Conservation (phyloP, 2,329 filamentous ascomycete genomes). For the Neoarthrinium moseri region DNA sequence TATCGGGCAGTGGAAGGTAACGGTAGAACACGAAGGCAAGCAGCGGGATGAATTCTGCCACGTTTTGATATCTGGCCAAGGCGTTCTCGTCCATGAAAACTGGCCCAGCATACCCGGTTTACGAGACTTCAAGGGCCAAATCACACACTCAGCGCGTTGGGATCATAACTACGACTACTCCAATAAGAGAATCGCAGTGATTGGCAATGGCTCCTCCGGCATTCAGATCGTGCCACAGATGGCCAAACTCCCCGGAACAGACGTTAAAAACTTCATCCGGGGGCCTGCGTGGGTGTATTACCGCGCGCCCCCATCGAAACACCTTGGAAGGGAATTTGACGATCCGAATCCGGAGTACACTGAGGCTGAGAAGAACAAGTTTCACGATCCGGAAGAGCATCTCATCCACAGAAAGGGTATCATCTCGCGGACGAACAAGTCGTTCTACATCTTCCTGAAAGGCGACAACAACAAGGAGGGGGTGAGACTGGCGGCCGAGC, state of each 20-base stretch:
- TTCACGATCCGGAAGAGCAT: slow-evolving; percentile 52
- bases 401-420: slow-evolving; percentile 43
- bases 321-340: slow-evolving; percentile 24
- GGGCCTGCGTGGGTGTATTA: slow-evolving; percentile 34
- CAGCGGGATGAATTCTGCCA: slow-evolving; percentile 8
- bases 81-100: slow-evolving; percentile 14
- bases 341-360: slow-evolving; percentile 27
- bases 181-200: slow-evolving; percentile 8
- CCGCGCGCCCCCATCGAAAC: slow-evolving; percentile 29
- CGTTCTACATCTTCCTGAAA: slow-evolving; percentile 36
- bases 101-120: slow-evolving; percentile 22
- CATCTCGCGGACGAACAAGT: slow-evolving; percentile 22
- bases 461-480: slow-evolving; percentile 23
- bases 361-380: slow-evolving; percentile 42
- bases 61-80: slow-evolving; percentile 5
- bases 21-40: slow-evolving; percentile 13
- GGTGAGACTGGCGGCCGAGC: slow-evolving; percentile 41
- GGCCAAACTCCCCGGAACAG: slow-evolving; percentile 24
- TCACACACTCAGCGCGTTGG: slow-evolving; percentile 23
- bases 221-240: slow-evolving; percentile 4
- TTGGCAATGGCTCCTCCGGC: slow-evolving; percentile 5
- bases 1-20: slow-evolving; percentile 21
- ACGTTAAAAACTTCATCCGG: slow-evolving; percentile 31
- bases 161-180: slow-evolving; percentile 16
- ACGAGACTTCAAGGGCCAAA: slow-evolving; percentile 20